Base-by-base conservation (phyloP, 345 rosid genomes). In the Xanthoceras sorbifolium region DNA sequence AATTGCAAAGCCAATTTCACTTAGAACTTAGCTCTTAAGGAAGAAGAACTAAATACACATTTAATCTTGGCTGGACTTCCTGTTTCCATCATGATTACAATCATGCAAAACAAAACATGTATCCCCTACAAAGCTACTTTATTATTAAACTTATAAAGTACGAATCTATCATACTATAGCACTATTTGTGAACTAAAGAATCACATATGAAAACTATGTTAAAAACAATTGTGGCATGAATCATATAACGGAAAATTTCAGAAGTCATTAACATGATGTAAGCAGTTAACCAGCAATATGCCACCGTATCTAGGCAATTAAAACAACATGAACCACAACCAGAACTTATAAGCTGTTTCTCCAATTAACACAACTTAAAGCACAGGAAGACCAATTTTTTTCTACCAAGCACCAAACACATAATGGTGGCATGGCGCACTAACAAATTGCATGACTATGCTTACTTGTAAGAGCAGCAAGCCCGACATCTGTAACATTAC, bases 391-490 rank as follows among this genome's bases (percentile, higher is more conserved):
- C 9, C 8, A 18, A 31, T 6, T 17, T 9, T 28, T 28, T 9
- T 20, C 60, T 50, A 69, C 48, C 48, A 50, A 50, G 61, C 36
- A 69, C 31, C 48, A 72, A 23, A n/a, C 0, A 59, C 38, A 73
- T 40, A 36, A 59, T 17, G 54, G 6, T 3, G 48, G 48, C 31
- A 55, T 17, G 38, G 23, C 48, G 18, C 54, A 55, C 5, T 31
- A 67, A 14, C 65, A 25, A 68, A 29, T 4, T 60, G 40, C 22
- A 57, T 38, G 14, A 26, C 67, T 52, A 62, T 46, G 72, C 90
- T 87, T 83, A 81, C 91, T 84, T 26, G 90, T 83, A 70, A 90
- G 85, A 64, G 78, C 81, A 36, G 90, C 85, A 68, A 90, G 89
- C 50, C 92, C 92, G 62, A 77, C 67, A 76, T 90, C 90, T 38